phyloP scores from a whole-genome alignment of 768 basidiomycete genomes.

The Suillus tomentosus region DNA sequence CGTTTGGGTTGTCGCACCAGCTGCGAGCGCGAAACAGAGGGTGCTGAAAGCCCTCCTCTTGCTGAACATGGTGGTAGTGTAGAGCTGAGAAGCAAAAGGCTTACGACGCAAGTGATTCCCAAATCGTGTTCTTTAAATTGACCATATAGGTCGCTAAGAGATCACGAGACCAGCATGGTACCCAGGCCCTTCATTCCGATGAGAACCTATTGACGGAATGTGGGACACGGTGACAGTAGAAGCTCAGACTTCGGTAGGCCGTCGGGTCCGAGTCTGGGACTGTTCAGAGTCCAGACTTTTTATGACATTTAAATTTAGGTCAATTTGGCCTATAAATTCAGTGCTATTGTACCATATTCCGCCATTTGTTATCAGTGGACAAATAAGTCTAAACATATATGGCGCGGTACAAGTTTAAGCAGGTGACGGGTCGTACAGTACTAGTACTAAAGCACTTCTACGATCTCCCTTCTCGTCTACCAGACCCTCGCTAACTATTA shows the following conservation, averaged over 20 bases:
- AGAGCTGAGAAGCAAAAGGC: not conserved
- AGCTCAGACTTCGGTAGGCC: too few relatives aligned
- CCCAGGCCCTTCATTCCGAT: not conserved
- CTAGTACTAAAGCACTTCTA: too few relatives aligned
- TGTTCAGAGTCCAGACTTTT: not conserved
- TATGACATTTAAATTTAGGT: not conserved
- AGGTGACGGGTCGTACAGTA: constrained; percentile 1
- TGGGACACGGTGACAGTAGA: not conserved
- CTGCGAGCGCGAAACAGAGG: constrained; percentile 6
- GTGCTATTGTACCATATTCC: not conserved
- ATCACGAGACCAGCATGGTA: not conserved
- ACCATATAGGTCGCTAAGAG: not conserved
- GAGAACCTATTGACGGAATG: not conserved
- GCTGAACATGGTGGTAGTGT: not conserved
- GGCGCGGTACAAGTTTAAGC: not conserved
- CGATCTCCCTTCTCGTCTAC: not conserved
- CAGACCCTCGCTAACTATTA: not conserved
- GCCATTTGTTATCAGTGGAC: not conserved
- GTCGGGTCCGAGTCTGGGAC: not conserved
- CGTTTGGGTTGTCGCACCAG: constrained; percentile 24
- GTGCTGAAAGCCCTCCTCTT: not conserved
- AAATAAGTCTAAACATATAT: constrained; percentile 3
- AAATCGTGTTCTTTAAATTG: not conserved
- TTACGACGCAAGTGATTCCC: not conserved
- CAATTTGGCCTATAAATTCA: not conserved